Percentiles rank a stretch among this genome's conserved stretches.
These are phyloP conservation scores for Chrysosporium keratinophilum DNA, from an alignment of 2,329 filamentous ascomycete genomes.

Conservation along the genomic window DNA sequence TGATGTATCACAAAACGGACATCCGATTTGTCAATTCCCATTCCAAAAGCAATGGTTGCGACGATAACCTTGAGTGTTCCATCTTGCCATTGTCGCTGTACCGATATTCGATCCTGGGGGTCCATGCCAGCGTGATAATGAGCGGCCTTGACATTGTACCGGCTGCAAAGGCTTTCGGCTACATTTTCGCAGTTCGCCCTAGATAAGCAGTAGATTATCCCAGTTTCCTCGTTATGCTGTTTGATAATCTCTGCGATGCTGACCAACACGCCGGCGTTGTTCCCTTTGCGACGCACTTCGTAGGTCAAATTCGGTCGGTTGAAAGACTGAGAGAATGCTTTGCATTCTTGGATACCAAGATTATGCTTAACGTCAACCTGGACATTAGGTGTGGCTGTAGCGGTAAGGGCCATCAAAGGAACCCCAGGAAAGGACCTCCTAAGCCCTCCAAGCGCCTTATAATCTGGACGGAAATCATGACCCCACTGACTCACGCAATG, in stretches of 20 bases:
- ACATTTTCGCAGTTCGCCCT: constrained; percentile 72
- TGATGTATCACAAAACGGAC: constrained; percentile 95
- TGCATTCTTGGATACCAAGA: constrained; percentile 67
- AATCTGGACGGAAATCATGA: constrained; percentile 93
- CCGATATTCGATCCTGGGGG: constrained; percentile 53
- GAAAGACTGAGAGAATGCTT: constrained; percentile 83
- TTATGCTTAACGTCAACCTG: constrained; percentile 87
- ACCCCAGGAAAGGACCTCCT: constrained; percentile 63
- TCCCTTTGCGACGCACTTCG: constrained; percentile 64
- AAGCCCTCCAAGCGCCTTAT: constrained; percentile 72
- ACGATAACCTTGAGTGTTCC: constrained; percentile 80
- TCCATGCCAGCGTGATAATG: constrained; percentile 81
- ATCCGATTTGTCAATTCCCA: constrained; percentile 98
- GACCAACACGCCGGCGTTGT: constrained; percentile 45
- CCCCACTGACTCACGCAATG: constrained; percentile 99
- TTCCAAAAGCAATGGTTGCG: constrained; percentile 95
- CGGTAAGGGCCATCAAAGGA: constrained; percentile 88
- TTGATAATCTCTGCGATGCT: constrained; percentile 54
- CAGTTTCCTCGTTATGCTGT: constrained; percentile 61
- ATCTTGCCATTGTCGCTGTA: constrained; percentile 74
- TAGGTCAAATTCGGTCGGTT: constrained; percentile 93
- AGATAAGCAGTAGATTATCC: constrained; percentile 89
- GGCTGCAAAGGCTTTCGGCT: constrained; percentile 54
- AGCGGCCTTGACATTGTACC: constrained; percentile 58
- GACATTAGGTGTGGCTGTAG: constrained; percentile 87